Percentiles rank a stretch among this genome's conserved stretches.
Conservation (phyloP, 805 yeast species). For the Yamadazyma olivae region DNA sequence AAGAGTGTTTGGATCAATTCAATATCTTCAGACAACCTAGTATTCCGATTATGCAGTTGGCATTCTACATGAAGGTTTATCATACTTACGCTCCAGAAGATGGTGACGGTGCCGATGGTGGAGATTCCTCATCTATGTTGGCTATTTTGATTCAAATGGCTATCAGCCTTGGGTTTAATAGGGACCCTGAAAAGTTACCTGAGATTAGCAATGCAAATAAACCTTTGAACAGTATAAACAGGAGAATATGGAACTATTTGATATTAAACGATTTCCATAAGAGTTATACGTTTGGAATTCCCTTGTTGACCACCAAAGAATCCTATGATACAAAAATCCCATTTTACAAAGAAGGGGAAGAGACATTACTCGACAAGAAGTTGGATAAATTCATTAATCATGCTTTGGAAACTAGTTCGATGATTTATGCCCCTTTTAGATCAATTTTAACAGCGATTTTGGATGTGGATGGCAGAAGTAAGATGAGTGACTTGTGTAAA, state of each 20-base stretch:
- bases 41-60: conserved; percentile 29
- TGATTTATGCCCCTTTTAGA: conserved; percentile 23
- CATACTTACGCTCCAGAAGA: conserved; percentile 38
- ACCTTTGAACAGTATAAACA: conserved; percentile 41
- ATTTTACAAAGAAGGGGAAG: conserved; percentile 30
- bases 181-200: conserved; percentile 37
- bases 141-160: conserved; percentile 37
- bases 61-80: conserved; percentile 26
- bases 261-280: conserved; percentile 45
- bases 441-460: conserved; percentile 36
- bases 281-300: conserved; percentile 47
- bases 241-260: conserved; percentile 59
- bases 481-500: conserved; percentile 33
- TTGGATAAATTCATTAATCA: conserved; percentile 42
- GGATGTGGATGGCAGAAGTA: conserved; percentile 36
- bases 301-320: conserved; percentile 34
- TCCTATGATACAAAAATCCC: conserved; percentile 56
- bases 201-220: conserved; percentile 9
- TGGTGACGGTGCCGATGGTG: conserved; percentile 41
- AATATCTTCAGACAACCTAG: conserved; percentile 39
- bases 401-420: conserved; percentile 25
- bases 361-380: conserved; percentile 33
- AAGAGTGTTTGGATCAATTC: conserved; percentile 54
- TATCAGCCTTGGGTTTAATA: conserved; percentile 33
- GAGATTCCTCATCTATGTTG: conserved; percentile 26